These are phyloP conservation scores for Aureobasidium sp. DNA, from an alignment of 2,329 filamentous ascomycete genomes.

Conservation along the genomic window DNA sequence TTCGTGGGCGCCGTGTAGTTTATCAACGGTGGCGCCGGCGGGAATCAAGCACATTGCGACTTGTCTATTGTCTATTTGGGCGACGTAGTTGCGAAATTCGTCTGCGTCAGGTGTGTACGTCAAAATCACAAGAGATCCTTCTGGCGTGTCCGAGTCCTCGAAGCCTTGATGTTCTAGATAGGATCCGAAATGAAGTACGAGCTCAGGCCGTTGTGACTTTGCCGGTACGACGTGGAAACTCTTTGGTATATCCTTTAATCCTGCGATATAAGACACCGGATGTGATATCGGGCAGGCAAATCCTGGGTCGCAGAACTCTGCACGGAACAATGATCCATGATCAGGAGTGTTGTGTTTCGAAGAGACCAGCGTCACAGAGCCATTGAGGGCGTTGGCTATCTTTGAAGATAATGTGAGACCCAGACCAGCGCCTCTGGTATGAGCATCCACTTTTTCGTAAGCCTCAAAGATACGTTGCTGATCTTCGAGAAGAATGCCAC, in stretches of 20 bases:
- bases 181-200: constrained; percentile 19
- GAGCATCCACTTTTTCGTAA: constrained; percentile 37
- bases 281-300: constrained; percentile 21
- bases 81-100: constrained; percentile 19
- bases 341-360: constrained; percentile 26
- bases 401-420: constrained; percentile 39
- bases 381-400: constrained; percentile 36
- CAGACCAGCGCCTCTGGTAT: constrained; percentile 37
- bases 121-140: constrained; percentile 24
- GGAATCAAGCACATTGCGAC: constrained; percentile 29
- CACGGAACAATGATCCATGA: constrained; percentile 37
- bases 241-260: background rate
- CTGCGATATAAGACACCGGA: background rate
- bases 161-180: constrained; percentile 20
- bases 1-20: constrained; percentile 21
- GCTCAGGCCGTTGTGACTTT: constrained; percentile 4
- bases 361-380: constrained; percentile 33
- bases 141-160: constrained; percentile 5
- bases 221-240: constrained; percentile 14
- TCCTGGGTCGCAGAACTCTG: constrained; percentile 27
- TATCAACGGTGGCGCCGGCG: constrained; percentile 21
- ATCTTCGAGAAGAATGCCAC: constrained; percentile 33
- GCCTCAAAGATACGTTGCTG: constrained; percentile 37
- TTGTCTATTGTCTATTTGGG: constrained; percentile 17
- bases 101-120: constrained; percentile 24